phyloP scores from a whole-genome alignment of 768 basidiomycete species.

The Amyloporia xantha region DNA sequence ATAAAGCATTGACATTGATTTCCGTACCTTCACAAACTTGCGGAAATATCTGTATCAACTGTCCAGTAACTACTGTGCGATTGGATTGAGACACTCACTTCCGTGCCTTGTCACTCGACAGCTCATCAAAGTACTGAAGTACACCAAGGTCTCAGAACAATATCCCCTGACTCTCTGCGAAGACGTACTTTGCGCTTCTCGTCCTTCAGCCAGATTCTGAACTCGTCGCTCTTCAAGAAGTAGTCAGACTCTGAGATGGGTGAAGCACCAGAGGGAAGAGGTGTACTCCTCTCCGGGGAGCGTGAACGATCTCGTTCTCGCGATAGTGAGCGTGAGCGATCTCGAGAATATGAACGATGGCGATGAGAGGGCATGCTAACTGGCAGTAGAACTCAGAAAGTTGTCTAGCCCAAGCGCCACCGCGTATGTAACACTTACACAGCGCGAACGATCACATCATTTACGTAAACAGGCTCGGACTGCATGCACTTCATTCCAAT shows the following conservation, averaged over 20 bases:
- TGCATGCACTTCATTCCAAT: too few relatives aligned
- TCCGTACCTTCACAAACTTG: conserved; percentile 76
- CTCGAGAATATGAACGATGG: conserved; percentile 19
- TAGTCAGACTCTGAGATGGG: conserved; percentile 80
- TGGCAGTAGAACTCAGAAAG: too few relatives aligned
- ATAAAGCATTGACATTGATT: too few relatives aligned
- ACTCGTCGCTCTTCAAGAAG: conserved; percentile 84
- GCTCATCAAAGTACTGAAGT: conserved; percentile 80
- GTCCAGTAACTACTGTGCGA: conserved; percentile 25
- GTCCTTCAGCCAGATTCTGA: conserved; percentile 81
- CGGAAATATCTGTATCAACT: conserved; percentile 66
- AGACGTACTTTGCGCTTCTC: conserved; percentile 48
- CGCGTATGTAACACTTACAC: background rate
- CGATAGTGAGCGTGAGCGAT: conserved; percentile 15
- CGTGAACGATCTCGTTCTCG: conserved; percentile 26
- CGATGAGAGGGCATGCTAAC: conserved; percentile 22
- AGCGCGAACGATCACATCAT: too few relatives aligned
- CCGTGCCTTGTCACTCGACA: conserved; percentile 76
- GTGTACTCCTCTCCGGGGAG: conserved; percentile 36
- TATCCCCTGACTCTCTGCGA: conserved; percentile 5
- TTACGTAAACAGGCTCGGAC: too few relatives aligned
- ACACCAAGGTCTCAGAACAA: background rate
- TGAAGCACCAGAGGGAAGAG: conserved; percentile 50
- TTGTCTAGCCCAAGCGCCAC: background rate
- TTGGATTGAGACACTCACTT: conserved; percentile 38